Conservation (phyloP, 2,329 filamentous ascomycete genomes). For the Neocucurbitaria cava region DNA sequence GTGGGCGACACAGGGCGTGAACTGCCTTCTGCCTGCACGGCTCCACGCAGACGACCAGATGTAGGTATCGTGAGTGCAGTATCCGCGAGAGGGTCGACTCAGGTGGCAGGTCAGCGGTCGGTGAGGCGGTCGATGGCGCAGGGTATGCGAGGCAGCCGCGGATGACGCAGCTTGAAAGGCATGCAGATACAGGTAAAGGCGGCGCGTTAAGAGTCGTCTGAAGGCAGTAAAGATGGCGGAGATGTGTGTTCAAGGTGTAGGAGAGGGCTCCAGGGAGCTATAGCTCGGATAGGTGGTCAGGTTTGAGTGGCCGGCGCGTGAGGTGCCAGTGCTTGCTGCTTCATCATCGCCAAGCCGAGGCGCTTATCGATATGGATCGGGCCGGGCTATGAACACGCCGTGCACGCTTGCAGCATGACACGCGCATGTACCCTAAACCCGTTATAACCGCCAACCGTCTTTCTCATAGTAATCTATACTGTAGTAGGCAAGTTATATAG, state of each 20-base stretch:
- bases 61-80: slow-evolving; percentile 30
- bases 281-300: slow-evolving; percentile 7
- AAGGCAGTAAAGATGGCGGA: not conserved
- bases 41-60: slow-evolving; percentile 24
- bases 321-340: slow-evolving; percentile 6
- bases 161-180: slow-evolving; percentile 39
- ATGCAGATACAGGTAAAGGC: slow-evolving; percentile 31
- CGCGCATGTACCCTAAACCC: no score
- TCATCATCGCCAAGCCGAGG: slow-evolving; percentile 13
- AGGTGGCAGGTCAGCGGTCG: slow-evolving; percentile 34
- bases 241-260: slow-evolving; percentile 8
- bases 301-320: slow-evolving; percentile 7
- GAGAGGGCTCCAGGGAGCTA: slow-evolving; percentile 10
- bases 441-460: no score
- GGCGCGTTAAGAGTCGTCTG: slow-evolving; percentile 7
- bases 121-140: slow-evolving; percentile 37
- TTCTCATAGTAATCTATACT: no score
- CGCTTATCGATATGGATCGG: slow-evolving; percentile 15
- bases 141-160: slow-evolving; percentile 34
- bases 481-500: no score
- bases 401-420: not conserved
- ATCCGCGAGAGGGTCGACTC: slow-evolving; percentile 26
- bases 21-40: slow-evolving; percentile 25
- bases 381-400: not conserved
- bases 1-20: slow-evolving; percentile 16